phyloP scores from a whole-genome alignment of 1,139 yeast species.

The Diutina scorzettiae region DNA sequence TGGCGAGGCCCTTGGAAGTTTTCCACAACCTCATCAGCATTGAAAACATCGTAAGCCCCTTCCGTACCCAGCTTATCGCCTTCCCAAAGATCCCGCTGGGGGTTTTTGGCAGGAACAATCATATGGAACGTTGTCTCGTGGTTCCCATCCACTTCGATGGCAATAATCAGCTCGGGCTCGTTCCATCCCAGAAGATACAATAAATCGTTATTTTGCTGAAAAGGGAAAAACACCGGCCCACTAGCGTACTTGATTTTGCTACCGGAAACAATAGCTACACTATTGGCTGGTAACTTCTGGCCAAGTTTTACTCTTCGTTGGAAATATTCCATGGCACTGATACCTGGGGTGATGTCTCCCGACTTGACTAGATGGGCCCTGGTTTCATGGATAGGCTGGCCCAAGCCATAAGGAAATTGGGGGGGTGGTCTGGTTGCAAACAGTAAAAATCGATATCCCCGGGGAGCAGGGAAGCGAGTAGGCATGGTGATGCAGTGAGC shows the following conservation, averaged over 20 bases:
- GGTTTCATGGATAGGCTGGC: constrained; percentile 83
- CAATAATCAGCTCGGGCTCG: constrained; percentile 76
- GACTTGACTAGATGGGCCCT: constrained; percentile 58
- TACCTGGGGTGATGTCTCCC: constrained; percentile 85
- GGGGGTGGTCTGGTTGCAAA: not conserved
- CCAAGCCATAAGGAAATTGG: constrained; percentile 15
- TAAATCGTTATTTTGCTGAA: constrained; percentile 85
- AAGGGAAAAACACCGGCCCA: constrained; percentile 82
- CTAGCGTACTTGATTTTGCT: constrained; percentile 65
- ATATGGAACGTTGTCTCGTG: constrained; percentile 56
- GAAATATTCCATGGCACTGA: constrained; percentile 71
- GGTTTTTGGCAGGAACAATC: constrained; percentile 80
- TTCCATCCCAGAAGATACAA: constrained; percentile 86
- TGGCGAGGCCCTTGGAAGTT: constrained; percentile 30
- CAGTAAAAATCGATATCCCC: not conserved
- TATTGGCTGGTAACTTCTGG: constrained; percentile 43
- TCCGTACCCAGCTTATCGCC: constrained; percentile 82
- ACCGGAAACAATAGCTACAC: constrained; percentile 69
- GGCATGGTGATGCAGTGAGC: too few relatives aligned
- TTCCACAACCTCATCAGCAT: constrained; percentile 67
- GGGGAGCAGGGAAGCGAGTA: too few relatives aligned
- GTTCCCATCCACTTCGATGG: constrained; percentile 48
- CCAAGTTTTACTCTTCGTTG: constrained; percentile 53
- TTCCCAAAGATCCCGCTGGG: constrained; percentile 80
- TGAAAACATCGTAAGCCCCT: constrained; percentile 74